Base-by-base conservation (phyloP, 1,139 yeast genomes). In the Lizanozyma gosingica region DNA sequence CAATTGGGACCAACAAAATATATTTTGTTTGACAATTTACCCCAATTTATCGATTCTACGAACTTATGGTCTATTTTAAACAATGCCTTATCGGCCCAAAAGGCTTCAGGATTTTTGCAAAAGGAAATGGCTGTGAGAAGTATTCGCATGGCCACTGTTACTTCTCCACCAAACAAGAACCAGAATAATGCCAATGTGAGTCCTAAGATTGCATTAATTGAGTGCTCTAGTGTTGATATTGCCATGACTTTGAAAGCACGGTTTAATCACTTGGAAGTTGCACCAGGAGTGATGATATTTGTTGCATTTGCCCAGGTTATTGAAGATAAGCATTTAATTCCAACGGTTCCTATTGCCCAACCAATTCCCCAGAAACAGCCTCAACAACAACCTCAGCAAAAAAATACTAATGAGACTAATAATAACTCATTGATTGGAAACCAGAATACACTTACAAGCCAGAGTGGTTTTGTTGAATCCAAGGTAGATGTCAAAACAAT, bases 241-340 rank as follows among this genome's bases (percentile, higher is more conserved):
- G 95, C 97, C 11, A 78, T 84, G 71, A 74, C 71, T 37, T 86
- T 95, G 39, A 81, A 81, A 53, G 83, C 84, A 3, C 77, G 71
- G 39, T 74, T 88, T 53, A 84, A 83, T 53, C 94, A 88, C 47
- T 78, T 81, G 50, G 97, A 90, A 55, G 68, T 92, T 35, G 76
- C 80, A 45, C 83, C 90, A 1, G 95, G 95, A 1, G 67, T 71
- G 36, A 69, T 76, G 22, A 73, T 85, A 54, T 68, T 75, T 41
- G 80, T 79, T 38, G 81, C 83, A 0, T 83, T 81, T 66, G 90
- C 87, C 3, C 78, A 77, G 52, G 67, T 81, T 32, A 57, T 71
- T 34, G 68, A 63, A 1, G 42, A 39, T 33, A 43, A 56, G 29
- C 6, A 11, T 22, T 22, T 22, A 6, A 22, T 27, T 39, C 4